These are phyloP conservation scores for Pythium phragmitis DNA, from an alignment of 352 stramenopile species.

Conservation along the genomic window DNA sequence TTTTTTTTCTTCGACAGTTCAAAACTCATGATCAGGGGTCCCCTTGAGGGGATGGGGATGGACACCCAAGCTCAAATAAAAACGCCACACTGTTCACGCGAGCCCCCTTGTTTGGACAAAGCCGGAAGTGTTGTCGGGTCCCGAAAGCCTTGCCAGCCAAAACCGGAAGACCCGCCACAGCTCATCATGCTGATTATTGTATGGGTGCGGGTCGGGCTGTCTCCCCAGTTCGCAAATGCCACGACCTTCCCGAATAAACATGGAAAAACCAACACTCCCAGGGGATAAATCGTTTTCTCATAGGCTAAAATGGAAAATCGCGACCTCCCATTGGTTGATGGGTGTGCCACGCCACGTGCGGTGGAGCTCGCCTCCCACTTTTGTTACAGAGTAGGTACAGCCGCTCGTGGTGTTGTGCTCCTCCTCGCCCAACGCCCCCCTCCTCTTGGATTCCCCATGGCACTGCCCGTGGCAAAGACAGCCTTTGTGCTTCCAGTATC, in stretches of 20 bases:
- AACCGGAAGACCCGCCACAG: neutral
- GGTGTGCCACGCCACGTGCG: constrained; percentile 19
- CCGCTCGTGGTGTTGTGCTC: constrained; percentile 21
- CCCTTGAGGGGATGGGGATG: too few relatives aligned
- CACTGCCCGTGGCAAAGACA: neutral
- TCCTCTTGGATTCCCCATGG: constrained; percentile 14
- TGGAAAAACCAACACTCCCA: constrained; percentile 30
- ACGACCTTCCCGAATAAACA: constrained; percentile 24
- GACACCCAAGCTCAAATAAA: neutral
- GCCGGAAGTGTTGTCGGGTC: neutral
- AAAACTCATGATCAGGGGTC: constrained; percentile 14
- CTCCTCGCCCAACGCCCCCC: constrained; percentile 12
- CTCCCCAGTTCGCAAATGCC: constrained; percentile 17
- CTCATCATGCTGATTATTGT: constrained; percentile 20
- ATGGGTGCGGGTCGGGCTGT: constrained; percentile 17
- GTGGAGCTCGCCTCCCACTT: constrained; percentile 22
- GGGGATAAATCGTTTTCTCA: neutral
- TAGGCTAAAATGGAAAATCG: constrained; percentile 25
- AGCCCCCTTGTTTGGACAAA: neutral
- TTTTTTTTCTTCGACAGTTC: constrained; percentile 18
- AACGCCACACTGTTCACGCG: constrained; percentile 8
- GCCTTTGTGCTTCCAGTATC: constrained; percentile 4
- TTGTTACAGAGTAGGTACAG: constrained; percentile 27
- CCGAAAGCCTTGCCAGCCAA: constrained; percentile 1
- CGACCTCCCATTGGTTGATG: constrained; percentile 25